Evolutionary conservation across 2,329 filamentous ascomycete species (phyloP), one percentile per base, ranked within the genome.

Genomic region (Pseudogymnoascus sp.): DNA sequence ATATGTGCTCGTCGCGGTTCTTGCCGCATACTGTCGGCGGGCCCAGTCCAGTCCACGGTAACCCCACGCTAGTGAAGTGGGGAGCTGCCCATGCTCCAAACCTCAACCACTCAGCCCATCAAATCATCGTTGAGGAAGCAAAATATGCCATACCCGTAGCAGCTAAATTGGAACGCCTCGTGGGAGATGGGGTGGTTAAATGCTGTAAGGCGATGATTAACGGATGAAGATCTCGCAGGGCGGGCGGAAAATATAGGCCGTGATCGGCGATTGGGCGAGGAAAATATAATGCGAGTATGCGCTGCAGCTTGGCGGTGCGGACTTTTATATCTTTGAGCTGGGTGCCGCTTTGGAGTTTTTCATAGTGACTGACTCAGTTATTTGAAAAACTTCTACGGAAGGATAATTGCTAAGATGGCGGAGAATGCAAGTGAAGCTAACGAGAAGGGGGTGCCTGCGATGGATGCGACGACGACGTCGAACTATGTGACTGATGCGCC

Each of bases 161-260:
- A 56, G 50, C n/a, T 56, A 56, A 56, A 34, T 34, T 34, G 5
- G 14, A 34, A 56, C 50, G 50, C 50, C 50, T 56, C 50, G 28
- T 34, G 50, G 28, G 50, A 56, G 28, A 34, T 56, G 25, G 44
- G 28, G 28, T 18, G 50, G 18, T 56, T 34, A 34, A 7, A 56
- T 56, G 50, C 25, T 34, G 25, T 56, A 56, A 56, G 50, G 50
- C 50, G 50, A 56, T 56, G 50, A 56, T 34, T 56, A 34, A 56
- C 50, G 50, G 6, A 56, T 56, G 50, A 56, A 34, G 50, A 56
- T 56, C 50, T 34, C n/a, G n/a, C n/a, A 56, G 10, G 5, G 10
- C 28, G 28, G 25, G 50, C 23, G 28, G 50, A n/a, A 6, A 18
- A 23, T 25, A 16, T 10, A 6, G 50, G 50, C 50, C 50, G 50